Base-by-base conservation (phyloP, 2,329 filamentous ascomycete species). In the Pseudogymnoascus sp. region DNA sequence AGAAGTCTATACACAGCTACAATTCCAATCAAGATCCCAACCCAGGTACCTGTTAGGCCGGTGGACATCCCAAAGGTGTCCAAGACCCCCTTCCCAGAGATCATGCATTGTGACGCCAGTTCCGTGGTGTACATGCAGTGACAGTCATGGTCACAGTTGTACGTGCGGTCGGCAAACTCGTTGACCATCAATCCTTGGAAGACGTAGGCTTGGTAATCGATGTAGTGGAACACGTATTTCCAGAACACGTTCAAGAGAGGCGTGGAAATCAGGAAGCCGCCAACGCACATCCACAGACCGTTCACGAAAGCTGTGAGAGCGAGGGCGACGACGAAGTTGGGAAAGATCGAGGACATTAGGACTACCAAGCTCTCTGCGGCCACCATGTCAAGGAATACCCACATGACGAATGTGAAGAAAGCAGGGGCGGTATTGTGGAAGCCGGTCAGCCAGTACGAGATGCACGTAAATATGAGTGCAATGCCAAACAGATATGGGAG, bases 171-270 rank as follows among this genome's bases (percentile, higher is more conserved):
- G 1, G 77, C 77, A 71, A 96, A 94, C 75, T 96, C 90, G 69
- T 94, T 95, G 60, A 93, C 85, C 89, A 95, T 93, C 90, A 96
- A 93, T 11, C 89, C 90, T 70, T 93, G 84, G 71, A 95, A 96
- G 3, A 95, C 90, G 68, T 92, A 95, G 44, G 80, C 82, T 71
- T 93, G 89, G 70, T 95, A 95, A 71, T 95, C 89, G 70, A 92
- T 92, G 73, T 92, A 95, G 71, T 92, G 88, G 68, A 94, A 94
- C 5, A 89, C 89, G 68, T 95, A 94, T 72, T 85, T 84, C 85
- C 89, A 95, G 68, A 96, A 96, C 1, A 82, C 83, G 72, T 96
- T 95, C 41, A 95, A 79, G 2, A 86, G 82, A 1, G 78, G 82
- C 4, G 86, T 84, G 4, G 84, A 81, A 1, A 95, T 89, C 72